Percentiles rank a stretch among this genome's conserved stretches.
phyloP scores from a whole-genome alignment of 164 flowering plant genomes.

The Berberis thunbergii region DNA sequence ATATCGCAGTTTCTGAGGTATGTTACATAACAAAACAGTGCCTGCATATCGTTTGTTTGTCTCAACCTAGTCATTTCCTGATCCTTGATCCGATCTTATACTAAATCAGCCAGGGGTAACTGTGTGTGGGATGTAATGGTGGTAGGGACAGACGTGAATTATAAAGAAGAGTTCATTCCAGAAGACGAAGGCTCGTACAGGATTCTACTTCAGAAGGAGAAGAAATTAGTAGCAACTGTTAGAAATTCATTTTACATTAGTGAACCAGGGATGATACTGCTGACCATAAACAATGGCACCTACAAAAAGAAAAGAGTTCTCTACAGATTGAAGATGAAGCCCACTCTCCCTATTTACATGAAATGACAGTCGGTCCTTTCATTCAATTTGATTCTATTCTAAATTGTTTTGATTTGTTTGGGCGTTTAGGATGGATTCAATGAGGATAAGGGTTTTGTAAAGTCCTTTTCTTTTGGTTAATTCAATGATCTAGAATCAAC shows the following conservation, averaged over 20 bases:
- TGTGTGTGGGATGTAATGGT: slow-evolving; percentile 59
- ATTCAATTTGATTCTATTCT: background rate
- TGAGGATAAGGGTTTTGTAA: no score
- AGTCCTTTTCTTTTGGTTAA: no score
- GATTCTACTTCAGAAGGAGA: slow-evolving; percentile 35
- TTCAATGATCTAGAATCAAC: no score
- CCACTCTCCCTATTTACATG: slow-evolving; percentile 37
- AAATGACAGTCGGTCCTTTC: background rate
- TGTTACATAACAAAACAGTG: no score
- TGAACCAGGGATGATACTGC: slow-evolving; percentile 68
- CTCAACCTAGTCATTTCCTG: no score
- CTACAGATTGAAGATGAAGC: slow-evolving; percentile 49
- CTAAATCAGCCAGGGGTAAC: slow-evolving; percentile 46
- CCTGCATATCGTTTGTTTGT: no score
- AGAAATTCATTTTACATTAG: slow-evolving; percentile 61
- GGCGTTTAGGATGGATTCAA: no score
- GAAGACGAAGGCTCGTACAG: slow-evolving; percentile 72
- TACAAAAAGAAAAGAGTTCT: slow-evolving; percentile 49
- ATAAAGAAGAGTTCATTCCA: slow-evolving; percentile 82
- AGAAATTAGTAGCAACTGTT: slow-evolving; percentile 27
- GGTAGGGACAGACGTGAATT: slow-evolving; percentile 58
- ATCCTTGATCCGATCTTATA: background rate
- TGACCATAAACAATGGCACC: slow-evolving; percentile 39
- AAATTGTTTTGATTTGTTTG: no score
- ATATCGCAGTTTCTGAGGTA: slow-evolving; percentile 56